Percentiles rank a stretch among this genome's conserved stretches.
Evolutionary conservation across 2,329 filamentous ascomycete genomes (phyloP).

Genomic region (Colletotrichum incanum): DNA sequence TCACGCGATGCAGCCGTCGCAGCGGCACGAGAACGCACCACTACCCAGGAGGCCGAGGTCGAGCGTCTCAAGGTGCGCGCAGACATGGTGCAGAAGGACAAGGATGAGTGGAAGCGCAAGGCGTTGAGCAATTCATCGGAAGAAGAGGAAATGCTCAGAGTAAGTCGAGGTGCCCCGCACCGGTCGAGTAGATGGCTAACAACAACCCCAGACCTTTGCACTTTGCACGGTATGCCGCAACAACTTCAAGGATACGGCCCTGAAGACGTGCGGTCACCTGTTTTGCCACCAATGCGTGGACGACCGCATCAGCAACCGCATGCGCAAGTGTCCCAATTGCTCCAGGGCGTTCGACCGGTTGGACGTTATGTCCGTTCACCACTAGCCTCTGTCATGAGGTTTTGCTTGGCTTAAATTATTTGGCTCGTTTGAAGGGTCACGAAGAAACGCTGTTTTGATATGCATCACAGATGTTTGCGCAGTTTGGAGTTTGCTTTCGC

Average conservation of each 20-base stretch:
- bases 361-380: slow-evolving; percentile 85
- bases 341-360: slow-evolving; percentile 91
- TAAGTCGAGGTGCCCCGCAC: slow-evolving; percentile 65
- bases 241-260: slow-evolving; percentile 93
- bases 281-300: slow-evolving; percentile 95
- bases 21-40: slow-evolving; percentile 69
- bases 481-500: slow-evolving; percentile 40
- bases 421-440: background rate
- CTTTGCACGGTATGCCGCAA: slow-evolving; percentile 94
- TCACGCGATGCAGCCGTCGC: slow-evolving; percentile 78
- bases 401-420: slow-evolving; percentile 6
- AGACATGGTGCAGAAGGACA: slow-evolving; percentile 84
- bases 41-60: slow-evolving; percentile 80
- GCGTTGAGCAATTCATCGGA: slow-evolving; percentile 84
- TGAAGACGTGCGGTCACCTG: slow-evolving; percentile 95
- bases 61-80: slow-evolving; percentile 85
- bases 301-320: slow-evolving; percentile 88
- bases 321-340: slow-evolving; percentile 96
- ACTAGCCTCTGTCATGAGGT: slow-evolving; percentile 46
- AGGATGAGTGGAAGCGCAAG: slow-evolving; percentile 89
- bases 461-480: slow-evolving; percentile 26
- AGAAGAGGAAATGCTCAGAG: slow-evolving; percentile 88
- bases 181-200: slow-evolving; percentile 45
- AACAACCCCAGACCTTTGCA: slow-evolving; percentile 52
- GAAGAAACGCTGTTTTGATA: slow-evolving; percentile 19